Evolutionary conservation across 1,139 yeast species (phyloP), one percentile per base, ranked within the genome.

Genomic region (Geotrichum siamense): DNA sequence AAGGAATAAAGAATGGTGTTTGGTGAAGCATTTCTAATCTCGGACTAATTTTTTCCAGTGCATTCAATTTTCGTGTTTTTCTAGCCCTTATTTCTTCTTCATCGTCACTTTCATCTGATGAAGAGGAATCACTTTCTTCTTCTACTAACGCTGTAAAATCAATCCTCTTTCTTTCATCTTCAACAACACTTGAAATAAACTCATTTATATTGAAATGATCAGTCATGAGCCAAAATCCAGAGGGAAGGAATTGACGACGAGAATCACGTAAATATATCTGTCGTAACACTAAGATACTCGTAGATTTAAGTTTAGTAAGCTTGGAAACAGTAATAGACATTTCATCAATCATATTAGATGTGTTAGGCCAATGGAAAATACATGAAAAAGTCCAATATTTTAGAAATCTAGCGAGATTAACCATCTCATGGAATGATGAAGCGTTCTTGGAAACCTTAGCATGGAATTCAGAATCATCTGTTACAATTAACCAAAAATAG

Each of bases 1-100:
- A 91, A 0, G 85, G 78, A 17, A 89, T 69, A 63, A 86, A 81
- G 58, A 83, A 89, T 1, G 98, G 96, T 2, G 79, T 67, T 43
- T 76, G 73, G 2, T 75, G 70, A 33, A 85, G 69, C 1, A 87
- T 67, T 43, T 78, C 74, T 38, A 75, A 51, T 50, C 64, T 47
- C 1, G 65, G 62, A 3, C 54, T 51, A 5, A 48, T 35, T 25
- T 38, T 37, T 26, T 37, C 42, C 2, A 29, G 21, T 5, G 36
- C 41, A 5, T 20, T 20, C 5, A 19, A 20, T 19, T 27, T 30
- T 19, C 30, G 17, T 10, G 27, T 31, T 30, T 30, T 23, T 38
- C 45, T 5, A n/a, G 25, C 32, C 19, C 32, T 13, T 45, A 10
- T 50, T 19, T 13, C 9, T 28, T 23, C 51, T 45, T 27, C 30